A percentile compares a stretch with the other conserved stretches of the same genome.
phyloP scores from a whole-genome alignment of 2,329 filamentous ascomycete genomes.

The Fusarium sterilihyphosum region DNA sequence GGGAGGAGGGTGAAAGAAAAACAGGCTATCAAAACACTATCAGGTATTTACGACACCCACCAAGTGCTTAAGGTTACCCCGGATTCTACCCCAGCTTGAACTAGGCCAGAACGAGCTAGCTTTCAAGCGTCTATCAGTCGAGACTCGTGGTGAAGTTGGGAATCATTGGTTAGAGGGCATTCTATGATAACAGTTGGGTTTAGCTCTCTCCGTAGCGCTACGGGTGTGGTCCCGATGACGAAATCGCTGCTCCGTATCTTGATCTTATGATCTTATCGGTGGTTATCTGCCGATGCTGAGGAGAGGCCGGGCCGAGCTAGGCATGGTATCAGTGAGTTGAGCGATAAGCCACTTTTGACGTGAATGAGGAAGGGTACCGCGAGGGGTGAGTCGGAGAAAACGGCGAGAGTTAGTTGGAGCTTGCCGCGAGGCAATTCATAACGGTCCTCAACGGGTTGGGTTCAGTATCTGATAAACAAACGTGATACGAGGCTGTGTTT shows the following conservation, averaged over 20 bases:
- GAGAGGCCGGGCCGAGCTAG: background rate
- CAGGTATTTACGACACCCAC: background rate
- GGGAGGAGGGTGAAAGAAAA: background rate
- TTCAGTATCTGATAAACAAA: background rate
- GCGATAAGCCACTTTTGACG: conserved; percentile 2
- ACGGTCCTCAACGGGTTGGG: too few relatives aligned
- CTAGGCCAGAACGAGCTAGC: background rate
- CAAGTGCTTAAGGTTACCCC: background rate
- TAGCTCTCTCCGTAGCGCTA: background rate
- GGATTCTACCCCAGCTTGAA: conserved; percentile 4
- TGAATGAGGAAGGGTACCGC: conserved; percentile 13
- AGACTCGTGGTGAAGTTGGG: background rate
- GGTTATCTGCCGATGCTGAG: background rate
- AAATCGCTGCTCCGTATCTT: background rate
- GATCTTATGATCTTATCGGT: background rate
- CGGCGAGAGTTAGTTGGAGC: background rate
- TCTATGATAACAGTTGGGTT: background rate
- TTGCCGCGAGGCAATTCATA: background rate
- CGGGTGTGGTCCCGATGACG: background rate
- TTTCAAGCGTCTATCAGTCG: background rate
- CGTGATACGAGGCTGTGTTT: background rate
- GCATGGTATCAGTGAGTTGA: background rate
- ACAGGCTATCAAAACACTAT: background rate
- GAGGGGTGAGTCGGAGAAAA: background rate
- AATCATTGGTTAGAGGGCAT: background rate